phyloP scores from a whole-genome alignment of 2,329 filamentous ascomycete genomes.

The Penicillium sp. region DNA sequence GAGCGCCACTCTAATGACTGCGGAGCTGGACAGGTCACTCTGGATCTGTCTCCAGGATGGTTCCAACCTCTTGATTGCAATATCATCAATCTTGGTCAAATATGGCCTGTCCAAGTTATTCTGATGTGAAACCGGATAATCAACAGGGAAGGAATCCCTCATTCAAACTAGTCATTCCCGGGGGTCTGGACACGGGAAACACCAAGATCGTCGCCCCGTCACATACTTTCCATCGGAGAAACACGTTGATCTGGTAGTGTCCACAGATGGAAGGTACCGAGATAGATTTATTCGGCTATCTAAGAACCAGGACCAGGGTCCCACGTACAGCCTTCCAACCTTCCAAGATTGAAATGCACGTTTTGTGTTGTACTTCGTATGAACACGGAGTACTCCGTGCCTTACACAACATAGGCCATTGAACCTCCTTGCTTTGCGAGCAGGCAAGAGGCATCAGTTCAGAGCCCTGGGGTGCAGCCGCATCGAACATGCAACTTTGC shows the following conservation, averaged over 20 bases:
- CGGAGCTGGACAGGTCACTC: constrained; percentile 1
- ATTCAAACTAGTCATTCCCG: constrained; percentile 8
- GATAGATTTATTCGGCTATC: too few species aligned
- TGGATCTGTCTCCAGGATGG: background rate
- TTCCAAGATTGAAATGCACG: too few species aligned
- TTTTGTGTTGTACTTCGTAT: too few species aligned
- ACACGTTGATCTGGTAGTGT: background rate
- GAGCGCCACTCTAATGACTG: constrained; percentile 19
- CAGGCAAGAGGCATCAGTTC: background rate
- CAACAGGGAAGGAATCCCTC: background rate
- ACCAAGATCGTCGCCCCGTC: constrained; percentile 6
- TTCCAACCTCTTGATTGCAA: background rate
- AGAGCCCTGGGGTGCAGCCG: background rate
- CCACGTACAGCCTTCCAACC: background rate
- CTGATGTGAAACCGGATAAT: background rate
- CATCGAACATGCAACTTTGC: background rate
- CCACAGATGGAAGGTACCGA: background rate
- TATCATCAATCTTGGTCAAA: background rate
- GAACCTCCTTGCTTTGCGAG: background rate
- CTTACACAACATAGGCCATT: too few species aligned
- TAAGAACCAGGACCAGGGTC: background rate
- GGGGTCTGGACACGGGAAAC: constrained; percentile 18
- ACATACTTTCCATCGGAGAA: constrained; percentile 8
- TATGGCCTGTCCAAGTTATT: background rate
- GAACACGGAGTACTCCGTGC: background rate